A percentile compares a stretch with the other conserved stretches of the same genome.
Conservation (phyloP, 768 basidiomycete genomes). For the Strobilomyces echinocephalus region DNA sequence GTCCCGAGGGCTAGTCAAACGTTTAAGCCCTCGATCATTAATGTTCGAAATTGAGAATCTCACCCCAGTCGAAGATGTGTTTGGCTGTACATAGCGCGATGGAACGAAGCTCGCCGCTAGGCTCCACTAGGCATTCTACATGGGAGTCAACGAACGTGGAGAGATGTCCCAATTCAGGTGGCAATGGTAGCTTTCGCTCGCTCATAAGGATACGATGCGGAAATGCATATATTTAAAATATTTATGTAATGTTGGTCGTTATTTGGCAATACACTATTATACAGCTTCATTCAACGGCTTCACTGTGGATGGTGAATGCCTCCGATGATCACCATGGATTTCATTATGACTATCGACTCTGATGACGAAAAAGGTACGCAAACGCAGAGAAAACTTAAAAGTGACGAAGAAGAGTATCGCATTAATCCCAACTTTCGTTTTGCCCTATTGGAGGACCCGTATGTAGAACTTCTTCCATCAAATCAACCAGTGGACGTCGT, state of each 20-base stretch:
- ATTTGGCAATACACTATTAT: slow-evolving; percentile 16
- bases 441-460: slow-evolving; percentile 70
- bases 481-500: slow-evolving; percentile 51
- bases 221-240: neutral
- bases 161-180: slow-evolving; percentile 44
- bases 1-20: slow-evolving; percentile 53
- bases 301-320: too few relatives aligned
- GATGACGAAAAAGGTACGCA: slow-evolving; percentile 54
- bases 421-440: slow-evolving; percentile 84
- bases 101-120: slow-evolving; percentile 47
- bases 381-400: slow-evolving; percentile 19
- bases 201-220: slow-evolving; percentile 8
- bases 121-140: slow-evolving; percentile 52
- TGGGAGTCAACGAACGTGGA: slow-evolving; percentile 51
- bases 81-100: slow-evolving; percentile 67
- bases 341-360: slow-evolving; percentile 81
- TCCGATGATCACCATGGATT: slow-evolving; percentile 40
- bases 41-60: slow-evolving; percentile 21
- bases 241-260: slow-evolving; percentile 10
- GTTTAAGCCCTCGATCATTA: neutral
- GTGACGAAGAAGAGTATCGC: slow-evolving; percentile 49
- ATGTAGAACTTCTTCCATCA: slow-evolving; percentile 48
- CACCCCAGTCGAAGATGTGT: slow-evolving; percentile 73
- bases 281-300: too few relatives aligned
- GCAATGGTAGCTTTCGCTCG: slow-evolving; percentile 24